These are phyloP conservation scores for Xerocomellus chrysenteron DNA, from an alignment of 768 basidiomycete genomes.

Conservation along the genomic window DNA sequence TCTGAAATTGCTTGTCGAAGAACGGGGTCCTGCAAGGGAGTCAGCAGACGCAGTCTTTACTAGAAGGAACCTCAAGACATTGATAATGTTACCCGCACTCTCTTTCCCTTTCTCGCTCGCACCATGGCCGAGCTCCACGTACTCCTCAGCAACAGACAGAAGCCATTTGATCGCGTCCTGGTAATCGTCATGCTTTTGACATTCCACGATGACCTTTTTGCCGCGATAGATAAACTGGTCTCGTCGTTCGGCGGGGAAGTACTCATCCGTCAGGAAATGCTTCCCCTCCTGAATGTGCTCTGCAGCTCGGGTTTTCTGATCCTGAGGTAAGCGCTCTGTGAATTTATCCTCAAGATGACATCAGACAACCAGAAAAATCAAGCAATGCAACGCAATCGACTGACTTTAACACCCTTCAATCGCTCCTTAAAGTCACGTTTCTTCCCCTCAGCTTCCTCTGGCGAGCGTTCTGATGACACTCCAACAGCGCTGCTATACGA, in stretches of 20 bases:
- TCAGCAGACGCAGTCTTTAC: slow-evolving; percentile 15
- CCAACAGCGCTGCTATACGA: slow-evolving; percentile 26
- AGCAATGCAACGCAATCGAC: slow-evolving; percentile 1
- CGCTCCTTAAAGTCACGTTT: slow-evolving; percentile 34
- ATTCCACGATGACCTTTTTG: slow-evolving; percentile 93
- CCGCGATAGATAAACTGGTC: slow-evolving; percentile 92
- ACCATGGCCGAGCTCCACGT: slow-evolving; percentile 51
- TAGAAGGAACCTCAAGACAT: neutral
- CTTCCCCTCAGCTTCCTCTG: slow-evolving; percentile 38
- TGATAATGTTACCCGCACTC: slow-evolving; percentile 12
- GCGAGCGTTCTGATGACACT: neutral
- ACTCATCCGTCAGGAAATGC: slow-evolving; percentile 74
- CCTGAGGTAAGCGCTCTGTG: slow-evolving; percentile 60
- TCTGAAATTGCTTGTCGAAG: slow-evolving; percentile 59
- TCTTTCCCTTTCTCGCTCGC: slow-evolving; percentile 37
- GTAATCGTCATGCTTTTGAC: slow-evolving; percentile 90
- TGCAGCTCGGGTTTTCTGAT: slow-evolving; percentile 58
- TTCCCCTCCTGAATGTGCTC: slow-evolving; percentile 59
- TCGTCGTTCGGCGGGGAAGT: slow-evolving; percentile 86
- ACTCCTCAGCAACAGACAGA: slow-evolving; percentile 59
- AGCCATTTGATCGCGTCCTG: slow-evolving; percentile 80
- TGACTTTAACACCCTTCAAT: slow-evolving; percentile 30
- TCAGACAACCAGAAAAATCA: neutral
- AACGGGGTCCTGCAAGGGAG: slow-evolving; percentile 44
- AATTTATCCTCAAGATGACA: slow-evolving; percentile 38